Conservation (phyloP, 169 alveolate genomes). For the Neospora caninum region DNA sequence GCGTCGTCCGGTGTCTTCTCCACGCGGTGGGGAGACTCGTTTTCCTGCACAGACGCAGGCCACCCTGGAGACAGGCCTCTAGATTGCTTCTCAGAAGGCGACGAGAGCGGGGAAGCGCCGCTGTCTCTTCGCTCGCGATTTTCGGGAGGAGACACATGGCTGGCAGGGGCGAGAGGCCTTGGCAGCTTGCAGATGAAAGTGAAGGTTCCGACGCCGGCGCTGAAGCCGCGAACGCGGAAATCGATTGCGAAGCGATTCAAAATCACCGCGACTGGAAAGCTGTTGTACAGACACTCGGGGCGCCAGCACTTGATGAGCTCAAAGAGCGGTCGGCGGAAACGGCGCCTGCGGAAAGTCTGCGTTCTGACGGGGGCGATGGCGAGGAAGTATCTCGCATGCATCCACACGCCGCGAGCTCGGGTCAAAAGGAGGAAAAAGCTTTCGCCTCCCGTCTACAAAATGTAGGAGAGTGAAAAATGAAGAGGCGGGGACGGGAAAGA, state of each 20-base stretch:
- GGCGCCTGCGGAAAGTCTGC: conserved; percentile 46
- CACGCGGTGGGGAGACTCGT: too few species aligned
- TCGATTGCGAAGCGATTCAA: conserved; percentile 85
- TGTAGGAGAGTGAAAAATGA: not conserved
- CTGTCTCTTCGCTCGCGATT: too few species aligned
- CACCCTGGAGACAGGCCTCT: too few species aligned
- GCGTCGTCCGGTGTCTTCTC: too few species aligned
- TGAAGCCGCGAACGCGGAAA: conserved; percentile 83
- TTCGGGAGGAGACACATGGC: too few species aligned
- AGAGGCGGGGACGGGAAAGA: too few species aligned
- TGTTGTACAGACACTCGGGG: conserved; percentile 81
- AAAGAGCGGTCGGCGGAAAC: conserved; percentile 66
- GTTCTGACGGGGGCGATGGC: conserved; percentile 4
- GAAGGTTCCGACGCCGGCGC: conserved; percentile 72
- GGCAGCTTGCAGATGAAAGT: not conserved
- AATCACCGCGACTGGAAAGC: conserved; percentile 84
- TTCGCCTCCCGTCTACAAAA: not conserved
- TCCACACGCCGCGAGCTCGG: conserved; percentile 17
- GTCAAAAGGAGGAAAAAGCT: not conserved
- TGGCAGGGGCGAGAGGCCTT: not conserved
- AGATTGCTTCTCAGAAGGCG: too few species aligned
- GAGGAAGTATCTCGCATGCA: not conserved
- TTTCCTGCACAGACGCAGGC: too few species aligned
- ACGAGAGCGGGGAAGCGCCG: too few species aligned
- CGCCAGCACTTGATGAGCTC: conserved; percentile 76